These are phyloP conservation scores for Monosporozyma yasuniensis DNA, from an alignment of 805 yeast genomes.

Conservation along the genomic window DNA sequence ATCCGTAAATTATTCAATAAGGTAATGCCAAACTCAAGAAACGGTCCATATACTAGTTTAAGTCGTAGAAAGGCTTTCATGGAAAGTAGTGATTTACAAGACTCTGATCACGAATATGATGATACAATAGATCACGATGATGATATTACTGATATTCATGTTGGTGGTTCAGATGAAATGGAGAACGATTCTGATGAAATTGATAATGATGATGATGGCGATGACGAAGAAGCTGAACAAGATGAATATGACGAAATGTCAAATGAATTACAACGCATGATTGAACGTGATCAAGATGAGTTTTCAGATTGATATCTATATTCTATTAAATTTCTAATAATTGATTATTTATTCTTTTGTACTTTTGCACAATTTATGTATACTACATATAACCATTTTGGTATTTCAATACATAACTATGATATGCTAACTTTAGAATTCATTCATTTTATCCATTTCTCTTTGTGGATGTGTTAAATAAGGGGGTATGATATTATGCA, in stretches of 20 bases:
- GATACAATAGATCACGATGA: background rate
- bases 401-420: background rate
- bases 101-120: background rate
- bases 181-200: constrained; percentile 8
- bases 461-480: too few relatives aligned
- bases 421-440: background rate
- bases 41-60: background rate
- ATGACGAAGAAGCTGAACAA: constrained; percentile 1
- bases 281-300: constrained; percentile 3
- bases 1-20: constrained; percentile 3
- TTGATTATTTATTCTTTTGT: background rate
- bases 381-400: background rate
- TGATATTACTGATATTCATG: background rate
- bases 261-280: constrained; percentile 9
- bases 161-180: background rate
- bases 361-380: background rate
- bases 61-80: constrained; percentile 3
- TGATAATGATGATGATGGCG: background rate
- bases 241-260: constrained; percentile 4
- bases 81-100: constrained; percentile 2
- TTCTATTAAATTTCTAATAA: background rate
- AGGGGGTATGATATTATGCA: too few relatives aligned
- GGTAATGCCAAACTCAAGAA: constrained; percentile 2
- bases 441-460: too few relatives aligned
- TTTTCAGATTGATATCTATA: background rate